Evolutionary conservation across 2,329 filamentous ascomycete genomes (phyloP).

Genomic region (Hypoxylon sp.): DNA sequence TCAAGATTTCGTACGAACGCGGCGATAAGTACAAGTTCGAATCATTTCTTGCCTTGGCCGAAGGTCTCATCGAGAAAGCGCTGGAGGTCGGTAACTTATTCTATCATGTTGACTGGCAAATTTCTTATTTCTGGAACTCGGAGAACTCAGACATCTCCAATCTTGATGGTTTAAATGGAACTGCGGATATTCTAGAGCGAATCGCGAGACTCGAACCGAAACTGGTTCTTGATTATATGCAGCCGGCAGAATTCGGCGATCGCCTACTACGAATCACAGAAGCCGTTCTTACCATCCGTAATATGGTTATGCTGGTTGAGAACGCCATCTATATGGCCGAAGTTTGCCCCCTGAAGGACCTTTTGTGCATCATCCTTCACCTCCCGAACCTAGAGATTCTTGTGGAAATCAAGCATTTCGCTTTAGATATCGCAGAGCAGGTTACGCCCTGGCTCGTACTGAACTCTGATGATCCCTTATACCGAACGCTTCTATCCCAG

Average conservation of each 20-base stretch:
- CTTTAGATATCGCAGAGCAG: slow-evolving; percentile 90
- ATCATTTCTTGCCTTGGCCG: slow-evolving; percentile 86
- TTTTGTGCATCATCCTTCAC: slow-evolving; percentile 82
- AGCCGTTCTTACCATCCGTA: slow-evolving; percentile 85
- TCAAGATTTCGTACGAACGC: slow-evolving; percentile 93
- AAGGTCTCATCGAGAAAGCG: slow-evolving; percentile 86
- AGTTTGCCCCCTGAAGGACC: slow-evolving; percentile 78
- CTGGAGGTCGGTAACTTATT: slow-evolving; percentile 81
- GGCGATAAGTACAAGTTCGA: slow-evolving; percentile 97
- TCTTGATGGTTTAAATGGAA: slow-evolving; percentile 70
- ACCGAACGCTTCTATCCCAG: slow-evolving; percentile 73
- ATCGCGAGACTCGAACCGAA: slow-evolving; percentile 70
- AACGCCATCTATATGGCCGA: slow-evolving; percentile 85
- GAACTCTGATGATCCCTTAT: slow-evolving; percentile 78
- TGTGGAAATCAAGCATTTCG: slow-evolving; percentile 88
- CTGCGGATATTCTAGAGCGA: slow-evolving; percentile 74
- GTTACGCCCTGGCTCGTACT: slow-evolving; percentile 83
- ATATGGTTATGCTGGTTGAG: slow-evolving; percentile 93
- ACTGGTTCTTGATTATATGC: slow-evolving; percentile 72
- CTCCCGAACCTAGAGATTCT: slow-evolving; percentile 76
- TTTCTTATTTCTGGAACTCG: slow-evolving; percentile 69
- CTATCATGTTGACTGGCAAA: slow-evolving; percentile 82
- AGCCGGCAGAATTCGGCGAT: slow-evolving; percentile 75
- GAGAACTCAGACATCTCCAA: slow-evolving; percentile 63
- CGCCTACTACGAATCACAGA: slow-evolving; percentile 81